Percentiles rank a stretch among this genome's conserved stretches.
Evolutionary conservation across 2,329 filamentous ascomycete species (phyloP).

Genomic region (Alternaria hordeiaustralica): DNA sequence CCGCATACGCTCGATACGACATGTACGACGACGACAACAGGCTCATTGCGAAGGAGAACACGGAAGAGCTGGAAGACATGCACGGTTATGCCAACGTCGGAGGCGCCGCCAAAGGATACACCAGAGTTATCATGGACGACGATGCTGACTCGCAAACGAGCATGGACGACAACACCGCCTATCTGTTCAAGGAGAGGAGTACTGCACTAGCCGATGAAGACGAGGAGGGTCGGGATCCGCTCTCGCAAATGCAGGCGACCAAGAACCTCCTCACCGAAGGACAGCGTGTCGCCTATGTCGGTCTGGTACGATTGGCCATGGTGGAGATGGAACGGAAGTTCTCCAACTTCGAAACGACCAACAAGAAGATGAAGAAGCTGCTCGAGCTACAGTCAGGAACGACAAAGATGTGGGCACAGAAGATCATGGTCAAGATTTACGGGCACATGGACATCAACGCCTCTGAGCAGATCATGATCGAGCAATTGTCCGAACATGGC

Average conservation of each 20-base stretch:
- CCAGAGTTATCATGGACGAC: conserved; percentile 91
- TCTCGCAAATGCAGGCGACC: conserved; percentile 92
- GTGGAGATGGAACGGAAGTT: conserved; percentile 75
- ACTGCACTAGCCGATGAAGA: conserved; percentile 72
- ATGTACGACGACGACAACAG: conserved; percentile 94
- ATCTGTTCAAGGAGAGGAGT: conserved; percentile 81
- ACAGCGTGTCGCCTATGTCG: conserved; percentile 95
- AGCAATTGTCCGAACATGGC: conserved; percentile 91
- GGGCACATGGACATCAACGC: conserved; percentile 94
- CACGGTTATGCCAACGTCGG: conserved; percentile 79
- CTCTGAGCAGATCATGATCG: conserved; percentile 96
- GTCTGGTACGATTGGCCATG: conserved; percentile 81
- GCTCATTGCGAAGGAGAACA: conserved; percentile 81
- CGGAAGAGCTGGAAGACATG: conserved; percentile 71
- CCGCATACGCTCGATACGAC: conserved; percentile 88
- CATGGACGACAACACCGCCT: conserved; percentile 96
- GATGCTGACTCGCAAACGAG: conserved; percentile 93
- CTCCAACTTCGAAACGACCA: conserved; percentile 66
- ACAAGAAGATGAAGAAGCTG: conserved; percentile 74
- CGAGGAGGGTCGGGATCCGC: conserved; percentile 76
- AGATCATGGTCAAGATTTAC: conserved; percentile 96
- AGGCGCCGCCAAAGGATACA: conserved; percentile 93
- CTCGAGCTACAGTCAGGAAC: conserved; percentile 74
- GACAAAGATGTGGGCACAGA: conserved; percentile 95
- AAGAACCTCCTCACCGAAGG: conserved; percentile 95